These are phyloP conservation scores for Coemansia brasiliensis DNA, from an alignment of 192 early-diverging fungal genomes.

Conservation along the genomic window DNA sequence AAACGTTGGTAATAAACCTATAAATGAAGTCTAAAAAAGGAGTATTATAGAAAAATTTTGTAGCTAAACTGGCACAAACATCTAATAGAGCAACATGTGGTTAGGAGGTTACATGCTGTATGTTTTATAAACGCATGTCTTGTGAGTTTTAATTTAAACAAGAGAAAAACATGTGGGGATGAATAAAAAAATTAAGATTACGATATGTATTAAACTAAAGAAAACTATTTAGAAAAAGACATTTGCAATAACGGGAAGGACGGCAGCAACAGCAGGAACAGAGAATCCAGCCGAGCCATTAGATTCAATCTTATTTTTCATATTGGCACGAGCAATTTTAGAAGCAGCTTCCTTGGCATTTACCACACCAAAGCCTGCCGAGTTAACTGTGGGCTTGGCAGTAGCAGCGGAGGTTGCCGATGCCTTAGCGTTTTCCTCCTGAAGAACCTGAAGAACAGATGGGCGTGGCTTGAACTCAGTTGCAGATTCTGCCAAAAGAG, in stretches of 20 bases:
- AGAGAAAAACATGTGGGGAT: too few species aligned
- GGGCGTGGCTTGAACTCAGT: slow-evolving; percentile 11
- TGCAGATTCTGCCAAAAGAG: slow-evolving; percentile 21
- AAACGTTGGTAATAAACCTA: not conserved
- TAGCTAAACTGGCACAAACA: too few species aligned
- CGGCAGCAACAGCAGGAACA: not conserved
- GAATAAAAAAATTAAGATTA: too few species aligned
- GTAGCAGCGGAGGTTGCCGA: too few species aligned
- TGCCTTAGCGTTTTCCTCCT: too few species aligned
- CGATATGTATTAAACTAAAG: slow-evolving; percentile 1
- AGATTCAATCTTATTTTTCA: slow-evolving; percentile 30
- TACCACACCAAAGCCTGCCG: not conserved
- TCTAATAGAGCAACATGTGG: too few species aligned
- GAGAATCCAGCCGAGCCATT: not conserved
- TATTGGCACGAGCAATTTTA: slow-evolving; percentile 10
- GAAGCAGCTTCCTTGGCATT: slow-evolving; percentile 5
- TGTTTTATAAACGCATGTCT: not conserved
- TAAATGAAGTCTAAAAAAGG: too few species aligned
- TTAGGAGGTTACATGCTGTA: too few species aligned
- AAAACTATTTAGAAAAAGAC: slow-evolving; percentile 3
- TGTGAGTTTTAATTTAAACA: slow-evolving; percentile 3
- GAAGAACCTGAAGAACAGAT: too few species aligned
- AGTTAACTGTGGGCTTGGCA: slow-evolving; percentile 1
- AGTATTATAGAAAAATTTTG: slow-evolving; percentile 4
- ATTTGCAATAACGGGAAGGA: not conserved